phyloP scores from a whole-genome alignment of 176 grass and related monocot genomes.

The Dactylis glomerata region DNA sequence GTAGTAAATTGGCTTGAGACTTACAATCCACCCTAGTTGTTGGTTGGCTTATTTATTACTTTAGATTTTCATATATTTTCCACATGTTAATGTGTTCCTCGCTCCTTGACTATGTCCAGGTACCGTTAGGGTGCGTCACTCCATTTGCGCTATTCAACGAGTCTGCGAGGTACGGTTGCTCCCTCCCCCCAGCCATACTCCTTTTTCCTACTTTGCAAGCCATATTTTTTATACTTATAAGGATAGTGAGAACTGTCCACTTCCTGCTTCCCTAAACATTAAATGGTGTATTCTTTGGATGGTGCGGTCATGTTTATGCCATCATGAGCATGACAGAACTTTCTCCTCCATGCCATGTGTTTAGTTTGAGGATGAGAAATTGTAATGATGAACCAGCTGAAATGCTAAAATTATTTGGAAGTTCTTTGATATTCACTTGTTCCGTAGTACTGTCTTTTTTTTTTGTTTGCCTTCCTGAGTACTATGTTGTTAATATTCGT shows the following conservation, averaged over 20 bases:
- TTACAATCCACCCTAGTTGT: neutral
- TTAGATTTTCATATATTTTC: neutral
- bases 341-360: neutral
- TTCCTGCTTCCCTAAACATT: neutral
- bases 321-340: neutral
- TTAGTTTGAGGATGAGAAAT: neutral
- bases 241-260: neutral
- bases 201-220: constrained; percentile 11
- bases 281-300: neutral
- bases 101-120: constrained; percentile 50
- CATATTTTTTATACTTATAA: constrained; percentile 9
- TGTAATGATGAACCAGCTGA: neutral
- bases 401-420: constrained; percentile 12
- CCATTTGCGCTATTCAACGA: constrained; percentile 92
- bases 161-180: constrained; percentile 60
- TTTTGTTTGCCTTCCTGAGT: constrained; percentile 15
- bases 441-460: constrained; percentile 15
- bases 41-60: neutral
- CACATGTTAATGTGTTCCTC: constrained; percentile 22
- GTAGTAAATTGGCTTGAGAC: neutral
- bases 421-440: neutral
- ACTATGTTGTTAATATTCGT: constrained; percentile 10
- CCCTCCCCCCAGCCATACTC: neutral
- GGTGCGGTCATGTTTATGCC: neutral
- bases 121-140: constrained; percentile 88